phyloP scores from a whole-genome alignment of 495 filamentous ascomycete genomes.

The Cenococcum geophilum region DNA sequence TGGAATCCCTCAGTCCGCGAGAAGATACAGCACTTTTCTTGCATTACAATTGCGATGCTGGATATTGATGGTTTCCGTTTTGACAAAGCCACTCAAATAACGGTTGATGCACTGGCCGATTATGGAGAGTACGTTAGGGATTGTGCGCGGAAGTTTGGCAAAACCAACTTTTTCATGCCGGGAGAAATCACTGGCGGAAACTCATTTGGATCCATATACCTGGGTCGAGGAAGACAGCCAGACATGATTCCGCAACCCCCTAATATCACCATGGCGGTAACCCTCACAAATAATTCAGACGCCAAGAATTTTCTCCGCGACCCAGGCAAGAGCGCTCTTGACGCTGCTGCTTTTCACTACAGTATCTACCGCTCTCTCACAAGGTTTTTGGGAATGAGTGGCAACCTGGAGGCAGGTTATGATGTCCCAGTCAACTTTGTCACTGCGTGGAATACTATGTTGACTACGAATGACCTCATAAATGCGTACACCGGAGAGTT shows the following conservation, averaged over 20 bases:
- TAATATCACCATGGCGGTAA: conserved; percentile 44
- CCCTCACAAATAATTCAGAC: conserved; percentile 39
- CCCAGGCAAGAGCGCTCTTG: conserved; percentile 51
- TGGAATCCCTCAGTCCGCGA: conserved; percentile 58
- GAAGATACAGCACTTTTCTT: conserved; percentile 56
- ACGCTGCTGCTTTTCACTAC: conserved; percentile 66
- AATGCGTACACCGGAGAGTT: conserved; percentile 60
- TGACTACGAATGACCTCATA: conserved; percentile 57
- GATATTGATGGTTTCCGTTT: conserved; percentile 48
- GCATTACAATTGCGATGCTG: conserved; percentile 43
- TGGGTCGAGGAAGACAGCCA: conserved; percentile 60
- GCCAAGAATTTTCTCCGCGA: conserved; percentile 54
- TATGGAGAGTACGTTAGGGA: conserved; percentile 41
- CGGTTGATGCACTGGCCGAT: conserved; percentile 43
- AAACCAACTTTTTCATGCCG: conserved; percentile 46
- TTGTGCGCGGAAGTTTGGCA: conserved; percentile 41
- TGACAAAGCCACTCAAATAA: conserved; percentile 46
- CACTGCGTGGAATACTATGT: conserved; percentile 56
- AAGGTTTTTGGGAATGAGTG: conserved; percentile 60
- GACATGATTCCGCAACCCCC: conserved; percentile 39
- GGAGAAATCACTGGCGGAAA: conserved; percentile 44
- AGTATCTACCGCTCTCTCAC: conserved; percentile 61
- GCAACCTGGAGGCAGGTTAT: conserved; percentile 51
- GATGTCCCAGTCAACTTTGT: conserved; percentile 44
- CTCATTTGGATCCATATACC: conserved; percentile 57